phyloP scores from a whole-genome alignment of 2,329 filamentous ascomycete species.

The Nothophoma quercina region DNA sequence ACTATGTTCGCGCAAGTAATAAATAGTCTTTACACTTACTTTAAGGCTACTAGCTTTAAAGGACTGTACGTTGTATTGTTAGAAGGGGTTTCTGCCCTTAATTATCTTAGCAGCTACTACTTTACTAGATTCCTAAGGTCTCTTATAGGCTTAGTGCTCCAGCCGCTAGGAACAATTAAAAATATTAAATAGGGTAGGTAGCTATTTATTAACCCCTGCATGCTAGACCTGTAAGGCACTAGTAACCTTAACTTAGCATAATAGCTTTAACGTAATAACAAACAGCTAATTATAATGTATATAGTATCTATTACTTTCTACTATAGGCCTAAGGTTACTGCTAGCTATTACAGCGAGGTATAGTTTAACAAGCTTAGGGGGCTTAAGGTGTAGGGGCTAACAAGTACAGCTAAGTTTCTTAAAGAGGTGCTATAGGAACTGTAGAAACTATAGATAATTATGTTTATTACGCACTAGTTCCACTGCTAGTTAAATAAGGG shows the following conservation, averaged over 20 bases:
- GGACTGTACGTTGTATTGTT: conserved; percentile 2
- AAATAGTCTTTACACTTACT: conserved; percentile 3
- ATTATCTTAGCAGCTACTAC: background rate
- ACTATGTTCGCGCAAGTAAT: background rate
- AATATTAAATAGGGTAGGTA: no score
- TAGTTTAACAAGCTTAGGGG: background rate
- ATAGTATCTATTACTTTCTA: conserved; percentile 3
- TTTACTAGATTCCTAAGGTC: background rate
- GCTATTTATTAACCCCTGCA: no score
- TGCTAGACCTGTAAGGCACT: no score
- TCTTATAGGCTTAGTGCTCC: background rate
- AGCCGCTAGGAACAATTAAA: background rate
- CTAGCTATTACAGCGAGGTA: conserved; percentile 7
- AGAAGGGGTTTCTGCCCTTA: background rate
- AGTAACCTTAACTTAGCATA: no score
- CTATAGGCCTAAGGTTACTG: background rate
- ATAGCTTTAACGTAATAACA: background rate
- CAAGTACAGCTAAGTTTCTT: background rate
- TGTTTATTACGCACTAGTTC: no score
- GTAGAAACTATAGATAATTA: no score
- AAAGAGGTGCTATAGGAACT: no score
- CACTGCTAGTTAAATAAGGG: no score
- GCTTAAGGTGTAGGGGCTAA: background rate
- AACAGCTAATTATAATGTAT: background rate
- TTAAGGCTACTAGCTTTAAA: conserved; percentile 9